phyloP scores from a whole-genome alignment of 1,284 basidiomycete genomes.

The Leccinum angustisporum region DNA sequence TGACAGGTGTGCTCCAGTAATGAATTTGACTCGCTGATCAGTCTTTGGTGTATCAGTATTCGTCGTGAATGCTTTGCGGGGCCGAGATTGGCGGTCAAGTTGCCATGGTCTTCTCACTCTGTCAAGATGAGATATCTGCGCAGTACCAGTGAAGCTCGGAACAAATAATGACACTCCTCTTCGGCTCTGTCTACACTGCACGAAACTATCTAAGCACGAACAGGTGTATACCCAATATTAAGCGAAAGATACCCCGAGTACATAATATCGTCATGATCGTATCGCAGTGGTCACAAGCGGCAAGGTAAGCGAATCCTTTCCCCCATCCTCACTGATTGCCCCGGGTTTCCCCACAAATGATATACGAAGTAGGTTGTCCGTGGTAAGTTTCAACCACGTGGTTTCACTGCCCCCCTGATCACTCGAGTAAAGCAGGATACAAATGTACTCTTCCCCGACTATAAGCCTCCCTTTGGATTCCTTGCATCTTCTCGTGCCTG shows the following conservation, averaged over 20 bases:
- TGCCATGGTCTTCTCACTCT: background rate
- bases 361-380: background rate
- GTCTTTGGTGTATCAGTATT: background rate
- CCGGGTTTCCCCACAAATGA: background rate
- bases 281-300: background rate
- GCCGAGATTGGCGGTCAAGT: background rate
- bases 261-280: background rate
- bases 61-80: background rate
- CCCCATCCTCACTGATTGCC: background rate
- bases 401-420: background rate
- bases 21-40: background rate
- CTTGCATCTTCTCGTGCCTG: background rate
- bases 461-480: background rate
- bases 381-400: background rate
- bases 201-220: background rate
- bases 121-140: background rate
- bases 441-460: background rate
- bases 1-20: background rate
- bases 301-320: background rate
- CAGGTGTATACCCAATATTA: background rate
- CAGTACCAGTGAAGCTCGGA: background rate
- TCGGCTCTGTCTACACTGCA: background rate
- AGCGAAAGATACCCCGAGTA: background rate
- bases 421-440: background rate
- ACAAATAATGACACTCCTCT: background rate